Base-by-base conservation (phyloP, 2,329 filamentous ascomycete species). In the Coniochaeta pulveracea region DNA sequence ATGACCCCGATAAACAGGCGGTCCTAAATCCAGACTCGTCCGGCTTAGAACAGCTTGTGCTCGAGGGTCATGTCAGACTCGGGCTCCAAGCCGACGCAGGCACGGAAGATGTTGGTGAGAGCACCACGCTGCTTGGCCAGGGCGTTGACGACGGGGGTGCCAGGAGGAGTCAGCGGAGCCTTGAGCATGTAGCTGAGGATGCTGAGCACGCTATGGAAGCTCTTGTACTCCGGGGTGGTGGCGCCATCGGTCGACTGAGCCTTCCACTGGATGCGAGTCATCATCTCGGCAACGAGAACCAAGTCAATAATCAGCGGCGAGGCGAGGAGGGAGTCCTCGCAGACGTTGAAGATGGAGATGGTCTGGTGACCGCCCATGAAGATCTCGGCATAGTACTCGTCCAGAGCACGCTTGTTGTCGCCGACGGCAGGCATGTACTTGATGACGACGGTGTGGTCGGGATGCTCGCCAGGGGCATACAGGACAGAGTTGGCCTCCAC, bases 371-470 rank as follows among this genome's bases (percentile, higher is more conserved):
- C 91, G 45, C 91, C 91, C 63, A 96, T 74, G 74, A 98, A 98
- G 62, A 98, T 96, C 71, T 98, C 89, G 36, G 86, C 91, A 48
- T 95, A 95, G 74, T 98, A 98, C 71, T 98, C 91, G 52, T 98
- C 91, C 35, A 98, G 72, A 35, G 91, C 91, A 55, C 91, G 86
- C 77, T 98, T 98, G 74, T 95, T 93, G 65, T 98, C 91, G 41
- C 91, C 91, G 31, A 98, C 91, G 42, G 88, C 85, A 22, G 91
- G 91, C 88, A 98, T 94, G 70, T 98, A 98, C 76, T 98, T 98
- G 77, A 98, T 98, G 48, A 98, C 91, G 39, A 98, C 91, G 39
- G 85, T 93, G 68, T 98, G 91, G 57, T 98, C 88, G 3, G 91
- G 91, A 60, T 96, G 88, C 66, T 98, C 91, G 47, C 80, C 86